Percentiles rank a stretch among this genome's conserved stretches.
phyloP scores from a whole-genome alignment of 257 asterid genomes.

The Coffea eugenioides region DNA sequence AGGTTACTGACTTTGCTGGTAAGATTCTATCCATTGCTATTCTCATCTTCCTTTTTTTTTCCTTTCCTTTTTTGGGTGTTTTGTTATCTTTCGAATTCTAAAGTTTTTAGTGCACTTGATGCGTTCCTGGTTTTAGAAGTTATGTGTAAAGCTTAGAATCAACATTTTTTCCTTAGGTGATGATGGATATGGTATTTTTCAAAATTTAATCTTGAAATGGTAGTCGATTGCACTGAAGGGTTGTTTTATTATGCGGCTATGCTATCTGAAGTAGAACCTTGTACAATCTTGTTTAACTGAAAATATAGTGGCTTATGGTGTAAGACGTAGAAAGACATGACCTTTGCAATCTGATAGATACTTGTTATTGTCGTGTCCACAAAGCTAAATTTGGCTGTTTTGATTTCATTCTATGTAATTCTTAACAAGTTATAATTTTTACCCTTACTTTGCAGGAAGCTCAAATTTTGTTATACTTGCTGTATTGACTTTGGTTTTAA shows the following conservation, averaged over 20 bases:
- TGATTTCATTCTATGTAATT: neutral
- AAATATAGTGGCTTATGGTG: neutral
- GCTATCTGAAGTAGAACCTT: neutral
- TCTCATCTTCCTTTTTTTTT: neutral
- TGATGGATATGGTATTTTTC: neutral
- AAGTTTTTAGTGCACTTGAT: neutral
- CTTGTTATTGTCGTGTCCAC: neutral
- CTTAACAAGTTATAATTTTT: neutral
- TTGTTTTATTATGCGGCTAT: neutral
- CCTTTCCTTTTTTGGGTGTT: neutral
- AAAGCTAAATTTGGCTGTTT: neutral
- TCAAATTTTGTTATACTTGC: slow-evolving; percentile 86
- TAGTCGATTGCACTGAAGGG: neutral
- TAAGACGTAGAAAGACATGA: neutral
- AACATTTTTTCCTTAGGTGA: neutral
- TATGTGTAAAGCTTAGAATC: neutral
- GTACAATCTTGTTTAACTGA: neutral
- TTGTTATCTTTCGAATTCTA: neutral
- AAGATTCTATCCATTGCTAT: neutral
- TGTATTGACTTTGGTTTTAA: slow-evolving; percentile 67
- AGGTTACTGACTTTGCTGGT: slow-evolving; percentile 98
- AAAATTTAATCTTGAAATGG: neutral
- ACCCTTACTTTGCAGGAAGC: slow-evolving; percentile 50
- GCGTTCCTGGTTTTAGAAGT: neutral
- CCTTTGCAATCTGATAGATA: too few species aligned